Evolutionary conservation across 2,329 filamentous ascomycete species (phyloP), one percentile per base, ranked within the genome.

Genomic region (Tolypocladium endophyticum): DNA sequence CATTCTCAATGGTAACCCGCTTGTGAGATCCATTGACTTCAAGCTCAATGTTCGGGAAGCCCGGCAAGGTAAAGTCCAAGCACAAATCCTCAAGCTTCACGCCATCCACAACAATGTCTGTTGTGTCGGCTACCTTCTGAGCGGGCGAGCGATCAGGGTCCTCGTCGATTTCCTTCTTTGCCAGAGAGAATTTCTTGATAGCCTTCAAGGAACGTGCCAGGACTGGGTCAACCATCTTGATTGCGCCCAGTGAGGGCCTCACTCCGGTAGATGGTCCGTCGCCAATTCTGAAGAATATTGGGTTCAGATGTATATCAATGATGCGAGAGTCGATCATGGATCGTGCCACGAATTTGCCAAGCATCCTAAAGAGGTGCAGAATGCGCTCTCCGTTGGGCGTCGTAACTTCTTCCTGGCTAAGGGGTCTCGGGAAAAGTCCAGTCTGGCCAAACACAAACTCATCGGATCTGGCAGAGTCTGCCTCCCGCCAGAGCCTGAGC

Each of bases 301-400:
- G 90, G 70, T 97, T 99, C 76, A 99, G 94, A 59, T 93, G 94
- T 65, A 99, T 87, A 68, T 99, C 94, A 66, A 99, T 97, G 71
- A 99, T 97, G 58, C 94, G 86, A 1, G 93, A 97, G 72, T 99
- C 94, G 58, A 99, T 87, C 94, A 99, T 97, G 0, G 94, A 97
- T 57, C 94, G 87, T 36, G 95, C 94, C 55, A 97, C 92, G 72
- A 99, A 99, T 70, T 97, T 97, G 66, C 94, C 94, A 28, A 99
- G 86, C 70, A 93, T 88, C 73, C 88, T 95, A 79, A 96, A 99
- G 23, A 96, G 77, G 66, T 94, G 87, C 39, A 97, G 78, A 47
- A 96, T 87, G 66, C 90, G 90, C 74, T 93, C 89, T n/a, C 92
- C 92, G 60, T 90, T 88, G 55, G 94, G 88, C 11, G 84, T 83